A percentile compares a stretch with the other conserved stretches of the same genome.
Conservation (phyloP, 2,329 filamentous ascomycete species). For the Paracamarosporium sp. region DNA sequence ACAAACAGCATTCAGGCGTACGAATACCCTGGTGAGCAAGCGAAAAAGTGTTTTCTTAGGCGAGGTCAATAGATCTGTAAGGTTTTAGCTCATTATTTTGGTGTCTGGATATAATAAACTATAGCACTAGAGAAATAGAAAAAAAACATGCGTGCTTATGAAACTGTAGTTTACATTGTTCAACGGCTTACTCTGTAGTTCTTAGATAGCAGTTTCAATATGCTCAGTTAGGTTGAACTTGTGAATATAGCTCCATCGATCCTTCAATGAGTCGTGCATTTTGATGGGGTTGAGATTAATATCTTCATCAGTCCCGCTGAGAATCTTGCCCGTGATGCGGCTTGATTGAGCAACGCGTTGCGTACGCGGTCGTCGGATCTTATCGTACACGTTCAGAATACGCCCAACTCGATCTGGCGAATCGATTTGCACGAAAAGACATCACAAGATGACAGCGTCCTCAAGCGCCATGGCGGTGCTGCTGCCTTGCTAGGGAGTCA, state of each 20-base stretch:
- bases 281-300: conserved; percentile 10
- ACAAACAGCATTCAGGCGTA: no score
- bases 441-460: background rate
- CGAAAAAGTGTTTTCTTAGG: no score
- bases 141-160: no score
- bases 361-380: background rate
- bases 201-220: conserved; percentile 7
- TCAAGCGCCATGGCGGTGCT: background rate
- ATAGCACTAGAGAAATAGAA: no score
- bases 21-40: no score
- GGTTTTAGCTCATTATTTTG: no score
- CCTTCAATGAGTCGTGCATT: conserved; percentile 9
- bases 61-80: no score
- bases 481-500: background rate
- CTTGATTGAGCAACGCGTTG: conserved; percentile 11
- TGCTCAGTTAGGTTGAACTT: conserved; percentile 7
- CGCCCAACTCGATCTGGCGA: background rate
- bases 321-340: conserved; percentile 8
- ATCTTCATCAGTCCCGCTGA: conserved; percentile 12
- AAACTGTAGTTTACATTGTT: no score
- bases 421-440: background rate
- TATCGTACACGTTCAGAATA: background rate
- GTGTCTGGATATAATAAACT: no score
- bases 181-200: background rate
- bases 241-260: conserved; percentile 12